Base-by-base conservation (phyloP, 192 early-diverging fungal genomes). In the Coemansia aciculifera region DNA sequence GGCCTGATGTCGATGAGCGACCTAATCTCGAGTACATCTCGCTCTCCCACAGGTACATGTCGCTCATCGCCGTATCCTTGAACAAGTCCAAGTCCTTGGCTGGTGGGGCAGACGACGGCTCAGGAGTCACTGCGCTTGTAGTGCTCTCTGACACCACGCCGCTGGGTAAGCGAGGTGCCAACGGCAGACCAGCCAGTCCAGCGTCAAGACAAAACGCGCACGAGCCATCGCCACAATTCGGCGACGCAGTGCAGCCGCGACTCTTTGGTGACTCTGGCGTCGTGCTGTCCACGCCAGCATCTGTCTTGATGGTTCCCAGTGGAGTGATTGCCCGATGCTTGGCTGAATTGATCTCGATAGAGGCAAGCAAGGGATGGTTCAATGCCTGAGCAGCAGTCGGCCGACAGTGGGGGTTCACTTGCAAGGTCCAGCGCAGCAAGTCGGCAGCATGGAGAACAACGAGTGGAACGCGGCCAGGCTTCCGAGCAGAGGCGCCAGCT, bases 381-480 rank as follows among this genome's bases (percentile, higher is more conserved):
- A 91, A 75, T 19, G 86, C 78, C 56, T 86, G 77, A 7, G 66
- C 70, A 0, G 89, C 86, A 3, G 87, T 86, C 32, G 86, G 86
- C 23, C 90, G 87, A 11, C 78, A 71, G 19, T 66, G 75, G 0
- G 85, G 83, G 43, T 89, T 75, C 12, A 85, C 65, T 43, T 86
- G 80, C 63, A 92, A 71, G 63, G 88, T 77, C 64, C 76, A 76
- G 38, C 68, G 76, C 24, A 92, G 77, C 23, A 92, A 72, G 67
- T 89, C 88, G 0, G 86, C 89, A 0, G 87, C 91, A 48, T 88
- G 84, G 17, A 82, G 67, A 38, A 92, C 75, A 3, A 81, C 81
- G 8, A 54, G 48, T 11, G 85, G 86, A 65, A 88, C 79, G 34
- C 69, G 63, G 8, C 66, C 73, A 8, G 67, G 72, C 52, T 63